Conservation (phyloP, 495 filamentous ascomycete species). For the Rhizodiscina lignyota region DNA sequence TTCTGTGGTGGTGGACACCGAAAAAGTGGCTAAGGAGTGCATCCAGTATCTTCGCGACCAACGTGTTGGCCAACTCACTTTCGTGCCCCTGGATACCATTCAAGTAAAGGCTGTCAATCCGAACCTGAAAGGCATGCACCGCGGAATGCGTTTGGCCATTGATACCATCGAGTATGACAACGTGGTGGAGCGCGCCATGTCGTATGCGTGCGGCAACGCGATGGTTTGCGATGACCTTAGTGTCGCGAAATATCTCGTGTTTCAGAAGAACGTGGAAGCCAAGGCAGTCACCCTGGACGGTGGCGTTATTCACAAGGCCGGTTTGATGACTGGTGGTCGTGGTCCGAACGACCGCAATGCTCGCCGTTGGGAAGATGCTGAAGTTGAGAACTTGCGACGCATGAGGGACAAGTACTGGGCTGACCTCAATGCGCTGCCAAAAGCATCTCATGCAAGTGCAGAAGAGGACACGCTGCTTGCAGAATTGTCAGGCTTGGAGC, state of each 20-base stretch:
- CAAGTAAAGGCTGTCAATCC: constrained; percentile 80
- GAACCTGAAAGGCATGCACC: constrained; percentile 74
- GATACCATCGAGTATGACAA: constrained; percentile 92
- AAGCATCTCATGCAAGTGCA: constrained; percentile 48
- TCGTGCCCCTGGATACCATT: constrained; percentile 92
- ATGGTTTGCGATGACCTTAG: constrained; percentile 81
- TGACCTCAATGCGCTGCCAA: constrained; percentile 61
- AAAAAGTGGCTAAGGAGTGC: constrained; percentile 85
- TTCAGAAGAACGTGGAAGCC: constrained; percentile 67
- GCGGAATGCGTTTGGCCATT: constrained; percentile 75
- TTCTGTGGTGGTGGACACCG: constrained; percentile 87
- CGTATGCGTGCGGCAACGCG: constrained; percentile 87
- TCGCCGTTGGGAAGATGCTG: constrained; percentile 74
- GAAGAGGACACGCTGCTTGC: constrained; percentile 69
- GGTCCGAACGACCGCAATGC: constrained; percentile 52
- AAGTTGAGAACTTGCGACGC: constrained; percentile 64
- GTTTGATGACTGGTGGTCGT: constrained; percentile 89
- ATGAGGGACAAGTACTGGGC: constrained; percentile 52
- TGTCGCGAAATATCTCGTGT: constrained; percentile 79
- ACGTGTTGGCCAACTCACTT: constrained; percentile 67
- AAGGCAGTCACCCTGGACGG: constrained; percentile 91
- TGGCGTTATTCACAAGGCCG: constrained; percentile 89
- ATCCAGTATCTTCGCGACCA: constrained; percentile 90
- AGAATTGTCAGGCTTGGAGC: constrained; percentile 70
- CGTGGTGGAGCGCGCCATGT: constrained; percentile 75